These are phyloP conservation scores for Schizosaccharomyces lindneri DNA, from an alignment of 805 yeast species.

Conservation along the genomic window DNA sequence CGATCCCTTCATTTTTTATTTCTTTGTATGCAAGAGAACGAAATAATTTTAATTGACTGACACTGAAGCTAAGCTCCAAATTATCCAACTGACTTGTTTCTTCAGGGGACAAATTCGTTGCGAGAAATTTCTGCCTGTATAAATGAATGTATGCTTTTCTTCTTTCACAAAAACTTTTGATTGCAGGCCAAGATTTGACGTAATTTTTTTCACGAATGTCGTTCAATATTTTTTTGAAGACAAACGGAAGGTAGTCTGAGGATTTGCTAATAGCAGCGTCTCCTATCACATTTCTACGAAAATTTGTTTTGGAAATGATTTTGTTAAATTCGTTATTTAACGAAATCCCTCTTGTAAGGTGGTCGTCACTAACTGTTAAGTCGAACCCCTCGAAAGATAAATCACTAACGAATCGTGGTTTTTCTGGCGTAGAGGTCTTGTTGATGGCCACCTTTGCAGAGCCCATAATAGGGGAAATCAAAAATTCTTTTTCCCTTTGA, in stretches of 20 bases:
- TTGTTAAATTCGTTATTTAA: slow-evolving; percentile 41
- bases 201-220: slow-evolving; percentile 64
- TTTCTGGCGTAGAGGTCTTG: slow-evolving; percentile 38
- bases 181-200: slow-evolving; percentile 73
- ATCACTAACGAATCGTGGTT: slow-evolving; percentile 50
- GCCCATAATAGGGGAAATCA: slow-evolving; percentile 75
- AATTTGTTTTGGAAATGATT: slow-evolving; percentile 50
- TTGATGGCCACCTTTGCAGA: slow-evolving; percentile 58
- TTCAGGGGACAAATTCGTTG: slow-evolving; percentile 8
- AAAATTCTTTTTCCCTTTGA: slow-evolving; percentile 12
- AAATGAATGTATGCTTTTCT: slow-evolving; percentile 41
- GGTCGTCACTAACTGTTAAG: slow-evolving; percentile 59
- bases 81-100: slow-evolving; percentile 19
- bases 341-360: slow-evolving; percentile 26
- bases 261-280: slow-evolving; percentile 34
- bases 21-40: slow-evolving; percentile 55
- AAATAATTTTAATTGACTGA: slow-evolving; percentile 65
- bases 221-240: slow-evolving; percentile 45
- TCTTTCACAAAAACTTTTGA: slow-evolving; percentile 45
- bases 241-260: slow-evolving; percentile 55
- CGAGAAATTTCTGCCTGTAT: slow-evolving; percentile 30
- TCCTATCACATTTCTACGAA: slow-evolving; percentile 43
- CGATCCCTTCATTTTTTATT: slow-evolving; percentile 27
- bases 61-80: slow-evolving; percentile 35
- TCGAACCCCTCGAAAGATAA: slow-evolving; percentile 71